phyloP scores from a whole-genome alignment of 2,329 filamentous ascomycete genomes.

The Colletotrichum cereale region DNA sequence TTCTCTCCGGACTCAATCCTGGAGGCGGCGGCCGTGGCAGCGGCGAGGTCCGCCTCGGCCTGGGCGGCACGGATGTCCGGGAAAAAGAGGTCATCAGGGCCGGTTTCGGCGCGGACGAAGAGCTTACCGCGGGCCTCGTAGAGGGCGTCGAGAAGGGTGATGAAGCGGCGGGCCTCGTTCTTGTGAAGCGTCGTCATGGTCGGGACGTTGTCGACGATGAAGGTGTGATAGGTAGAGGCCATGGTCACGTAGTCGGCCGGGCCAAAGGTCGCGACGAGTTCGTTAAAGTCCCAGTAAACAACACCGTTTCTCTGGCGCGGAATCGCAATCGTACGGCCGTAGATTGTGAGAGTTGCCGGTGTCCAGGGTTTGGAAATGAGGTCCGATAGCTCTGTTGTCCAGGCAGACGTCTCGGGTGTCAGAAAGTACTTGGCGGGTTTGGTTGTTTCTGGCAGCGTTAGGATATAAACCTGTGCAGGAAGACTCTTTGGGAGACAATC shows the following conservation, averaged over 20 bases:
- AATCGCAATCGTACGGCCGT: conserved; percentile 73
- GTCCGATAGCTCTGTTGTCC: conserved; percentile 11
- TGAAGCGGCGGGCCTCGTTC: conserved; percentile 85
- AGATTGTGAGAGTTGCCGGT: conserved; percentile 62
- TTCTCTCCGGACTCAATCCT: conserved; percentile 8
- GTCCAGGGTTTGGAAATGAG: conserved; percentile 52
- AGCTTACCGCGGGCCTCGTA: conserved; percentile 87
- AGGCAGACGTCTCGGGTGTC: conserved; percentile 24
- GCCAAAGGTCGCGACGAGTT: conserved; percentile 77
- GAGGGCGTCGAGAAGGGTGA: conserved; percentile 82
- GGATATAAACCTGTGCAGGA: background rate
- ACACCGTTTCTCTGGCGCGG: conserved; percentile 69
- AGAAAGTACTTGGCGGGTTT: conserved; percentile 35
- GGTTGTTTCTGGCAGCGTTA: conserved; percentile 14
- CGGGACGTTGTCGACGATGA: conserved; percentile 79
- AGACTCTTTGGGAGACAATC: too few species aligned
- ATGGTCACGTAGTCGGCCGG: conserved; percentile 88
- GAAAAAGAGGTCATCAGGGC: conserved; percentile 83
- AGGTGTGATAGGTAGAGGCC: conserved; percentile 82
- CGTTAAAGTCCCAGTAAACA: conserved; percentile 75
- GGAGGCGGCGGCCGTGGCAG: background rate
- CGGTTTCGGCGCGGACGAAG: conserved; percentile 74
- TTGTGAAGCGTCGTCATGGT: conserved; percentile 76
- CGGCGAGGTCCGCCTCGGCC: conserved; percentile 10
- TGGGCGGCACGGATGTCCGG: conserved; percentile 61